Base-by-base conservation (phyloP, 768 basidiomycete species). In the Postia placenta region DNA sequence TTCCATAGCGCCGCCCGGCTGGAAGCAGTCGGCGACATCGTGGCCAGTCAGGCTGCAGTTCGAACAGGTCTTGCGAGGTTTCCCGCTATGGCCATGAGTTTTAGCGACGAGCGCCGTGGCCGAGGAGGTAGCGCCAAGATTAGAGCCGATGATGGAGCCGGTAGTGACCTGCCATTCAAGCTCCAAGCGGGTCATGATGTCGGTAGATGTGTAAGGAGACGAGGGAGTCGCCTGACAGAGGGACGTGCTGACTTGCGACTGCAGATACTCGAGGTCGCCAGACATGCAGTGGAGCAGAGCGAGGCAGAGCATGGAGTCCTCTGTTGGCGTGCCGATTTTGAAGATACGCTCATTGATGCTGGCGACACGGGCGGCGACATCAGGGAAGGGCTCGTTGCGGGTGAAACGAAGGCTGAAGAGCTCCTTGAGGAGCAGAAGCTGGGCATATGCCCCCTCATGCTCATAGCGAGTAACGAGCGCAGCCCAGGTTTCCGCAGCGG, bases 1-100 rank as follows among this genome's bases (percentile, higher is more conserved):
- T 33, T 33, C 39, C 48, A 49, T 49, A 30, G 41, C 41, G 30
- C 40, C 41, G 30, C 41, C 48, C 15, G 22, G 40, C n/a, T 42
- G 48, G 11, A 4, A 42, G 48, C 48, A 42, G 11, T 17, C 11
- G 17, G 26, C 38, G 28, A n/a, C 23, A 4, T 14, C 4, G 17
- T 48, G 47, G n/a, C 47, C 25, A 1, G 12, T 5, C 11, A 11
- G 36, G 11, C 19, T 7, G 15, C 30, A 33, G 30, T 33, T 33
- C 9, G 30, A 33, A 33, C 30, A 33, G 30, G 7, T 7, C 15
- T 33, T 33, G 30, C 9, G 15, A 15, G 30, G 15, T 15, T 7
- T 7, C 7, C 7, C 9, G 9, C 7, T 7, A 15, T 7, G 7
- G 30, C 30, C 30, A 15, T 15, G 9, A 15, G 30, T 33, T 15